Base-by-base conservation (phyloP, 2,329 filamentous ascomycete species). In the Xylariomycetidae sp. region DNA sequence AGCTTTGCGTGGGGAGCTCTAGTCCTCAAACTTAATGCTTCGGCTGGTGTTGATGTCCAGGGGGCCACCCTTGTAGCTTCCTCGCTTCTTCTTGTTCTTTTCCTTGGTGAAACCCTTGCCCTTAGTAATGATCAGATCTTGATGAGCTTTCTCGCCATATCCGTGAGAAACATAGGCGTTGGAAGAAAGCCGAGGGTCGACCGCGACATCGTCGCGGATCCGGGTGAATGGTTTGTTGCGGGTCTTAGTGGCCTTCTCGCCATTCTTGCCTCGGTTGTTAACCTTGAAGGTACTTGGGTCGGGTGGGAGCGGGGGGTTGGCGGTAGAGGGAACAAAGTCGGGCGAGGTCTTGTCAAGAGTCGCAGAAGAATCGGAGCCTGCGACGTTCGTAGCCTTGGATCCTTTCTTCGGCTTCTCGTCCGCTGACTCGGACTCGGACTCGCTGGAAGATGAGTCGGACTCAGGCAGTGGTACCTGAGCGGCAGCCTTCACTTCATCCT, bases 61-160 rank as follows among this genome's bases (percentile, higher is more conserved):
- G 32, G 74, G 63, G 6, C 92, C 92, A 27, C 92, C 92, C 29
- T 84, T 79, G 71, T 95, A 98, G 46, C 82, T 86, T 31, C 92
- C 92, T 49, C 79, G 74, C 73, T 88, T 89, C 74, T 88, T 92
- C 73, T 98, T 98, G 67, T 98, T 98, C 79, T 98, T 98, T 70
- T 96, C 92, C 71, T 98, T 98, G 39, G 90, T 96, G 65, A 98
- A 98, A 4, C 87, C 88, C 67, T 95, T 96, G 52, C 92, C 92
- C 58, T 83, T 86, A 19, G 90, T 96, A 24, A 95, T 76, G 30
- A 88, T 85, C 43, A 98, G 67, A 56, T 95, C 89, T 47, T 87
- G 76, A 55, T 89, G 85, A 7, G 93, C 93, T 48, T 79, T 79
- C 50, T 92, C 82, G 16, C 89, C 90, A 63, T 96, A 98, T 43